These are phyloP conservation scores for Hemileccinum impolitum DNA, from an alignment of 768 basidiomycete species.

Conservation along the genomic window DNA sequence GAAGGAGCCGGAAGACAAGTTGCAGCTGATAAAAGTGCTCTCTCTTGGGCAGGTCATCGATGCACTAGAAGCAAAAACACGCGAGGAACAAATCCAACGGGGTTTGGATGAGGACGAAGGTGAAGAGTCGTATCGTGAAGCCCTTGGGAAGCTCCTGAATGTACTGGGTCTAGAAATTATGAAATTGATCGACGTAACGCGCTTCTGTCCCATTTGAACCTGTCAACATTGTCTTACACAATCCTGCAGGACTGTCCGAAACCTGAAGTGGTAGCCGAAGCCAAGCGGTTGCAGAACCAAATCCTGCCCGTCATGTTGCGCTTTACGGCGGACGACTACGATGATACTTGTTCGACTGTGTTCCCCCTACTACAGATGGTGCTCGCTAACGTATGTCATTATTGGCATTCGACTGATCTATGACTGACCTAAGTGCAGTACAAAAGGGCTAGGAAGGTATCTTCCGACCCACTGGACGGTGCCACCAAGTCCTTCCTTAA, in stretches of 20 bases:
- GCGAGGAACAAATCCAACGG: slow-evolving; percentile 59
- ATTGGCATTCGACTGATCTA: neutral
- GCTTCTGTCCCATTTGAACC: slow-evolving; percentile 1
- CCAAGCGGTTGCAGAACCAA: slow-evolving; percentile 58
- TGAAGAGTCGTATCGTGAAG: slow-evolving; percentile 85
- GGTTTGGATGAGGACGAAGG: slow-evolving; percentile 79
- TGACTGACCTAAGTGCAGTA: slow-evolving; percentile 49
- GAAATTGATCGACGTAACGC: slow-evolving; percentile 74
- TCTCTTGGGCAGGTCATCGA: slow-evolving; percentile 80
- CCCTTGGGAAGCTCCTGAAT: slow-evolving; percentile 80
- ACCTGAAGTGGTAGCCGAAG: slow-evolving; percentile 62
- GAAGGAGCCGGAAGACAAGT: slow-evolving; percentile 85
- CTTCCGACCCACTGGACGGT: slow-evolving; percentile 59
- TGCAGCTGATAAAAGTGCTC: slow-evolving; percentile 86
- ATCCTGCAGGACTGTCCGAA: slow-evolving; percentile 52
- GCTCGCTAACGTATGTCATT: slow-evolving; percentile 59
- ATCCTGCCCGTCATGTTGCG: slow-evolving; percentile 79
- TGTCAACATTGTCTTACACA: slow-evolving; percentile 1
- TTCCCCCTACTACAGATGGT: slow-evolving; percentile 77
- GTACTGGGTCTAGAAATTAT: slow-evolving; percentile 77
- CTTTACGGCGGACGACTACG: slow-evolving; percentile 87
- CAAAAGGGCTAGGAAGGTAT: slow-evolving; percentile 67
- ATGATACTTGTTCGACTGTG: slow-evolving; percentile 84
- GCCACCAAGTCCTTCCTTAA: slow-evolving; percentile 72
- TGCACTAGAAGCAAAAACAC: slow-evolving; percentile 74